Evolutionary conservation across 1,139 yeast species (phyloP).

Genomic region (Yamadazyma oceani): DNA sequence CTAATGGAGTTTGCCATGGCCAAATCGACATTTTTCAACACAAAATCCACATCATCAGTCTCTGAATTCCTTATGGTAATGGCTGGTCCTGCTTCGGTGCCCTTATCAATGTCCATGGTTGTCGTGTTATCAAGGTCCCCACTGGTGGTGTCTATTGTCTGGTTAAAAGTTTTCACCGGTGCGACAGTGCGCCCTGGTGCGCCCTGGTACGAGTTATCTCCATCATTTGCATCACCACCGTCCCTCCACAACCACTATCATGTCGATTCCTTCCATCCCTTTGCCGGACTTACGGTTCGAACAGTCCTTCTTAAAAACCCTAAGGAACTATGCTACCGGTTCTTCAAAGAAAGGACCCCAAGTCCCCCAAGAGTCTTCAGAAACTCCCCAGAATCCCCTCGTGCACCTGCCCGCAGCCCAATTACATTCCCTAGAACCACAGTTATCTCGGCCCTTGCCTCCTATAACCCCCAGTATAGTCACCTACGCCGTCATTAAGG

Average conservation of each 20-base stretch:
- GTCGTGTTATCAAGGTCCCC: too few species aligned
- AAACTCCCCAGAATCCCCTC: too few species aligned
- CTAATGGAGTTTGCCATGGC: slow-evolving; percentile 91
- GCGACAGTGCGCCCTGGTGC: too few species aligned
- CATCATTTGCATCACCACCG: too few species aligned
- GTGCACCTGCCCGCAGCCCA: too few species aligned
- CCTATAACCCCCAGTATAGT: slow-evolving; percentile 50
- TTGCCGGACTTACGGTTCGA: slow-evolving; percentile 70
- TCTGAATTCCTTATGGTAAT: slow-evolving; percentile 87
- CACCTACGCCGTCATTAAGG: slow-evolving; percentile 57
- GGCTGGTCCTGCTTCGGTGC: slow-evolving; percentile 55
- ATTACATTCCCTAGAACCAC: slow-evolving; percentile 22
- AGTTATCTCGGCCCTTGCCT: slow-evolving; percentile 22
- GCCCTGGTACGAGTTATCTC: too few species aligned
- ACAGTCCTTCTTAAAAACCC: slow-evolving; percentile 53
- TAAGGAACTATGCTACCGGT: slow-evolving; percentile 35
- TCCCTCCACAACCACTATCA: too few species aligned
- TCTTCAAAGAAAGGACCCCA: slow-evolving; percentile 4
- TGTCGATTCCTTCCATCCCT: slow-evolving; percentile 8
- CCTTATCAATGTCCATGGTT: slow-evolving; percentile 42
- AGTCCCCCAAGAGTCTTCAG: slow-evolving; percentile 16
- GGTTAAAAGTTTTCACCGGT: too few species aligned
- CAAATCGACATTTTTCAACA: slow-evolving; percentile 82
- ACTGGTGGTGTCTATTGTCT: too few species aligned
- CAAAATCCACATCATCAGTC: slow-evolving; percentile 85